phyloP scores from a whole-genome alignment of 176 grass and related monocot genomes.

The Puccinellia tenuiflora region DNA sequence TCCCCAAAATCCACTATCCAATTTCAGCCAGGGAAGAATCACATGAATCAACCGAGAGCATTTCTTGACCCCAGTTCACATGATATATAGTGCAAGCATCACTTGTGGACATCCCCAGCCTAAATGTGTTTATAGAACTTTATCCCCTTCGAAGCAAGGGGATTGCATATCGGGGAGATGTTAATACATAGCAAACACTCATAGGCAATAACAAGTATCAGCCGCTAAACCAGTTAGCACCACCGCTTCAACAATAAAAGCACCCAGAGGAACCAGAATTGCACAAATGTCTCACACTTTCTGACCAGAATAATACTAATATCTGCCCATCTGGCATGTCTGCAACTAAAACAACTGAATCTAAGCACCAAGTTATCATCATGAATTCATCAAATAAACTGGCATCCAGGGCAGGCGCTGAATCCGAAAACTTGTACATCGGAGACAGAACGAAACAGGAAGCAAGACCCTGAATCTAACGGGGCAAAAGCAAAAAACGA shows the following conservation, averaged over 20 bases:
- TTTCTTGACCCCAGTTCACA: not conserved
- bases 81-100: not conserved
- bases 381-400: not conserved
- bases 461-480: conserved; percentile 1
- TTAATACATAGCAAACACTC: not conserved
- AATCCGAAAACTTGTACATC: too few species aligned
- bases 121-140: not conserved
- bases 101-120: not conserved
- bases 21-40: not conserved
- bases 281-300: not conserved
- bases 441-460: not conserved
- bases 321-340: not conserved
- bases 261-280: conserved; percentile 10
- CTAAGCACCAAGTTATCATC: not conserved
- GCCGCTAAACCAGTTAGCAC: not conserved
- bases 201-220: not conserved
- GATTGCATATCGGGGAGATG: not conserved
- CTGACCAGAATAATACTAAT: not conserved
- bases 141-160: not conserved
- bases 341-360: conserved; percentile 2
- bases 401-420: not conserved
- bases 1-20: not conserved
- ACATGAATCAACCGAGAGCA: not conserved
- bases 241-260: not conserved
- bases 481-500: not conserved